Conservation (phyloP, 805 yeast genomes). For the Barnettozyma californica region DNA sequence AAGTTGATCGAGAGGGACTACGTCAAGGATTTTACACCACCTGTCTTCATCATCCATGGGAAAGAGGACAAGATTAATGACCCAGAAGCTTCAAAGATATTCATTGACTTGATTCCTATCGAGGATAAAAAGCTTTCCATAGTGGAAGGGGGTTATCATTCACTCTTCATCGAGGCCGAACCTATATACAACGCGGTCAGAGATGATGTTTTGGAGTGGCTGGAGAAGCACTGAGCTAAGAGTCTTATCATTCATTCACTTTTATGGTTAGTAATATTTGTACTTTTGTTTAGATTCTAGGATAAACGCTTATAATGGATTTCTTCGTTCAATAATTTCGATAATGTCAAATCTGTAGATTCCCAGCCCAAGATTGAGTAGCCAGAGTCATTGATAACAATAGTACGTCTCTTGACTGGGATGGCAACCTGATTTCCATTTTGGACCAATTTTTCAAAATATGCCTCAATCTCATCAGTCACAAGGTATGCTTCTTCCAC, state of each 20-base stretch:
- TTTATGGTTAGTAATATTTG: not conserved
- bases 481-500: slow-evolving; percentile 21
- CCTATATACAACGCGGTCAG: slow-evolving; percentile 13
- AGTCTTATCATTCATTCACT: too few relatives aligned
- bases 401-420: slow-evolving; percentile 13
- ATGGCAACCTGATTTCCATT: slow-evolving; percentile 3
- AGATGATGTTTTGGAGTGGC: slow-evolving; percentile 18
- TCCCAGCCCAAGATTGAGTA: slow-evolving; percentile 17
- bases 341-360: slow-evolving; percentile 10
- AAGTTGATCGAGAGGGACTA: slow-evolving; percentile 36
- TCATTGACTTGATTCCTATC: slow-evolving; percentile 11
- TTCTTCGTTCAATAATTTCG: not conserved
- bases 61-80: slow-evolving; percentile 56
- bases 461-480: slow-evolving; percentile 5
- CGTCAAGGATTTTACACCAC: slow-evolving; percentile 29
- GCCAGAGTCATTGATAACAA: slow-evolving; percentile 8
- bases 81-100: slow-evolving; percentile 17
- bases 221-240: slow-evolving; percentile 11
- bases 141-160: slow-evolving; percentile 36
- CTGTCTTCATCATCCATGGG: slow-evolving; percentile 59
- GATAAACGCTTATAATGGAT: not conserved
- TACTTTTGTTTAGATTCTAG: not conserved
- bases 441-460: slow-evolving; percentile 7
- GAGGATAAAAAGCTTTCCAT: slow-evolving; percentile 16
- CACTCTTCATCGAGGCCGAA: slow-evolving; percentile 27